Evolutionary conservation across 345 rosid species (phyloP).

Genomic region (Acer yangbiense): DNA sequence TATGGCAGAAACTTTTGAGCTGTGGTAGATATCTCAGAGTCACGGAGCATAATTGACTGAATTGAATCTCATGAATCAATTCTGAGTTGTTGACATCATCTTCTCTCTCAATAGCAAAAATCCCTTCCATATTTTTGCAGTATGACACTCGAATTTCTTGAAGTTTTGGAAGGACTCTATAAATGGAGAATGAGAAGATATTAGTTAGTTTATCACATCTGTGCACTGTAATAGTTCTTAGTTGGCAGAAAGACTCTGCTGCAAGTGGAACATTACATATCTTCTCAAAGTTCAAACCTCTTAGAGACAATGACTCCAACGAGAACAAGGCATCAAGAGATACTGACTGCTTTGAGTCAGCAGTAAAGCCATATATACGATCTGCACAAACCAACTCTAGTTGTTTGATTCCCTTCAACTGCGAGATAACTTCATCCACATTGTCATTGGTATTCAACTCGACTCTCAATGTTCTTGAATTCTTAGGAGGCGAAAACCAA

Average conservation of each 20-base stretch:
- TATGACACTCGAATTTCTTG: conserved; percentile 19
- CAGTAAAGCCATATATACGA: conserved; percentile 6
- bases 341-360: neutral
- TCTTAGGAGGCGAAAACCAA: neutral
- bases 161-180: conserved; percentile 17
- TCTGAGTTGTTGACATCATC: neutral
- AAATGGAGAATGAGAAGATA: conserved; percentile 20
- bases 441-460: neutral
- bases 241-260: conserved; percentile 14
- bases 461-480: conserved; percentile 19
- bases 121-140: conserved; percentile 19
- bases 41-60: neutral
- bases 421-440: too few relatives aligned
- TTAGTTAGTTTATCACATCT: conserved; percentile 10
- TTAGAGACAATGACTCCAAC: conserved; percentile 19
- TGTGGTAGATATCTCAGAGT: neutral
- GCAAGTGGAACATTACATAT: conserved; percentile 8
- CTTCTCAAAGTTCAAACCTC: conserved; percentile 5
- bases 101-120: conserved; percentile 14
- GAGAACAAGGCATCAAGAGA: neutral
- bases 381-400: conserved; percentile 1
- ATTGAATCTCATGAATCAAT: neutral
- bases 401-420: neutral
- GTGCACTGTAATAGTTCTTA: conserved; percentile 12
- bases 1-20: neutral